Conservation (phyloP, 2,329 filamentous ascomycete genomes). For the Dothidotthia symphoricarpi region DNA sequence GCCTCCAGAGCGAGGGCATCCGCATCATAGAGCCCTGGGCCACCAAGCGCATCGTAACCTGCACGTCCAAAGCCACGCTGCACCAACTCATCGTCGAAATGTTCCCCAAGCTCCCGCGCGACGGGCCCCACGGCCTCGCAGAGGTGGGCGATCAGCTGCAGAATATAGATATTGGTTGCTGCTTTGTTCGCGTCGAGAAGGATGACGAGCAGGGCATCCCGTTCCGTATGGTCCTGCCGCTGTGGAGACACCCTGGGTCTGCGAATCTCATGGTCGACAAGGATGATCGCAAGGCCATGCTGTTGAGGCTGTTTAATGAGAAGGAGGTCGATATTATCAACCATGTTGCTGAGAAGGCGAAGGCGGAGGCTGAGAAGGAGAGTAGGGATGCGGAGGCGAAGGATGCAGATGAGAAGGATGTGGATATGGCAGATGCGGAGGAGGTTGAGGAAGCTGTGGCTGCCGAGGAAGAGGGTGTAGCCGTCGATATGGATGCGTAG, state of each 20-base stretch:
- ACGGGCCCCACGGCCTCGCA: slow-evolving; percentile 71
- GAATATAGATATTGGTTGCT: slow-evolving; percentile 83
- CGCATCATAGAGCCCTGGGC: slow-evolving; percentile 89
- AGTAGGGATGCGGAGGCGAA: slow-evolving; percentile 15
- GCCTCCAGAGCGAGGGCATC: slow-evolving; percentile 92
- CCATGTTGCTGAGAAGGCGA: slow-evolving; percentile 36
- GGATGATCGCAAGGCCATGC: slow-evolving; percentile 88
- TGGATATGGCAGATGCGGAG: slow-evolving; percentile 1
- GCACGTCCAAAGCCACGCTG: slow-evolving; percentile 72
- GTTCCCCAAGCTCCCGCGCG: slow-evolving; percentile 84
- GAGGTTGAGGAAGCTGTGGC: too few relatives aligned
- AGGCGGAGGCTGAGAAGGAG: slow-evolving; percentile 22
- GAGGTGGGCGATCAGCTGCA: slow-evolving; percentile 84
- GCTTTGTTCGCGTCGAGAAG: slow-evolving; percentile 79
- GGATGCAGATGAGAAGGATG: slow-evolving; percentile 2
- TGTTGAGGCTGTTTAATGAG: slow-evolving; percentile 88
- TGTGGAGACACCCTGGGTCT: slow-evolving; percentile 91
- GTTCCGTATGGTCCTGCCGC: slow-evolving; percentile 82
- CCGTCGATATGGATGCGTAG: slow-evolving; percentile 6
- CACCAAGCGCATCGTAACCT: slow-evolving; percentile 75
- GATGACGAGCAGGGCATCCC: slow-evolving; percentile 62
- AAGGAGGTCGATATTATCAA: slow-evolving; percentile 69
- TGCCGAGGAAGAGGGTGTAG: slow-evolving; percentile 10
- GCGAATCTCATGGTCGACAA: slow-evolving; percentile 98
- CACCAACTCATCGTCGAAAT: slow-evolving; percentile 85